Percentiles rank a stretch among this genome's conserved stretches.
Evolutionary conservation across 352 stramenopile species (phyloP).

Genomic region (Globisporangium paroecandrum): DNA sequence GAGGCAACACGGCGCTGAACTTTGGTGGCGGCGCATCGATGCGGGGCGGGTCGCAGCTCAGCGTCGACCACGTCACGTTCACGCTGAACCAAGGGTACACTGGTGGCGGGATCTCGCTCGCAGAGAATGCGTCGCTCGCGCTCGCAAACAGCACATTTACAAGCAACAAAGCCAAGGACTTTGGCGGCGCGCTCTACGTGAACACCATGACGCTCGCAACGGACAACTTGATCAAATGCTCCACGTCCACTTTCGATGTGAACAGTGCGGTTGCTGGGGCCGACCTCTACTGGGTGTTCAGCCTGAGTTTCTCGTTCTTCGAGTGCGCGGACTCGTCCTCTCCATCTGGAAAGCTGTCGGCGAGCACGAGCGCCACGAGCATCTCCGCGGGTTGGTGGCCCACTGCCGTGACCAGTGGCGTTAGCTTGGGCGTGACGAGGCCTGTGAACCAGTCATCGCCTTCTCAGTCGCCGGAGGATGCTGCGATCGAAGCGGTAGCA

Average conservation of each 20-base stretch:
- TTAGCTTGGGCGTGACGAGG: slow-evolving; percentile 35
- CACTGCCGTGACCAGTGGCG: slow-evolving; percentile 50
- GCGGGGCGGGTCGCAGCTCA: slow-evolving; percentile 24
- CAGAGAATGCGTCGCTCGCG: slow-evolving; percentile 32
- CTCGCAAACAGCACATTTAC: slow-evolving; percentile 26
- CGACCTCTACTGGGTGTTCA: slow-evolving; percentile 67
- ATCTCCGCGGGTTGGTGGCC: slow-evolving; percentile 62
- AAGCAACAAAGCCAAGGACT: slow-evolving; percentile 42
- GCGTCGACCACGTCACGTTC: slow-evolving; percentile 20
- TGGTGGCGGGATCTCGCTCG: slow-evolving; percentile 42
- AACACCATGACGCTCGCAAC: slow-evolving; percentile 24
- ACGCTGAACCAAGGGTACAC: slow-evolving; percentile 40
- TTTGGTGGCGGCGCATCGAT: slow-evolving; percentile 48
- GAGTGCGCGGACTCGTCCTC: slow-evolving; percentile 28
- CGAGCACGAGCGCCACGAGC: slow-evolving; percentile 39
- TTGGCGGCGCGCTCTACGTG: slow-evolving; percentile 56
- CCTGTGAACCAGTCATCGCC: neutral
- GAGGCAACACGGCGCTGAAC: slow-evolving; percentile 28
- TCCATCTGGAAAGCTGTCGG: neutral
- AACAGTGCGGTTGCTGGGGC: slow-evolving; percentile 39
- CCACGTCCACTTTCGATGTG: slow-evolving; percentile 18
- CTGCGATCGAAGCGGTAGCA: neutral
- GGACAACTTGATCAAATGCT: slow-evolving; percentile 15
- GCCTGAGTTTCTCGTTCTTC: slow-evolving; percentile 34
- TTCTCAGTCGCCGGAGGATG: neutral